phyloP scores from a whole-genome alignment of 768 basidiomycete genomes.

The Ramaria rubella region DNA sequence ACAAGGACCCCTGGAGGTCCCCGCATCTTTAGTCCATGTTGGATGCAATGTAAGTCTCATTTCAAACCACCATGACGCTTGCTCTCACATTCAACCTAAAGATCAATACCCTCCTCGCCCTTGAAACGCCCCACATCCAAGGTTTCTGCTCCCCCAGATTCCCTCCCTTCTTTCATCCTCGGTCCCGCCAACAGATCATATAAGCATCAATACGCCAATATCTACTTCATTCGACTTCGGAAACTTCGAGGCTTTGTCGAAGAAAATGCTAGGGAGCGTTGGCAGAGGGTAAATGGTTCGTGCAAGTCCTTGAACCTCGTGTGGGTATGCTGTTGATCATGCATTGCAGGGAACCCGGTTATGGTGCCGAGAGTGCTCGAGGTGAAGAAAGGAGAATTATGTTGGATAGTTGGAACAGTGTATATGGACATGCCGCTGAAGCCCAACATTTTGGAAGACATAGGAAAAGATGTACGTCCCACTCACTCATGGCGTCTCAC shows the following conservation, averaged over 20 bases:
- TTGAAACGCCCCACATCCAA: slow-evolving; percentile 17
- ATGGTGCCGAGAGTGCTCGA: slow-evolving; percentile 82
- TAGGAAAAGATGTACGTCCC: slow-evolving; percentile 79
- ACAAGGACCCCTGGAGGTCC: background rate
- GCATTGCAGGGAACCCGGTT: slow-evolving; percentile 52
- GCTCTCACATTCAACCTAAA: background rate
- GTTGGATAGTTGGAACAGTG: slow-evolving; percentile 90
- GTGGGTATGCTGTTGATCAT: background rate
- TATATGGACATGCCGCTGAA: slow-evolving; percentile 99
- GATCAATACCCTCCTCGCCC: background rate
- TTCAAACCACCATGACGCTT: background rate
- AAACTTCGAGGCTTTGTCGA: slow-evolving; percentile 43
- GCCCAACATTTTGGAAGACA: slow-evolving; percentile 94
- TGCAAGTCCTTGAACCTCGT: background rate
- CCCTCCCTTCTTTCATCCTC: slow-evolving; percentile 38
- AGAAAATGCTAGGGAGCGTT: slow-evolving; percentile 41
- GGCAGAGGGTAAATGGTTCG: slow-evolving; percentile 42
- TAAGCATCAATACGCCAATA: slow-evolving; percentile 65
- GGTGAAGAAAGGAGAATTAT: slow-evolving; percentile 74
- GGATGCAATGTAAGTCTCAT: background rate
- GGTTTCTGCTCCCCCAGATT: slow-evolving; percentile 23
- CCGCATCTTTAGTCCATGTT: background rate
- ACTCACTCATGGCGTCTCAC: slow-evolving; percentile 1
- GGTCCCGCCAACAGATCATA: slow-evolving; percentile 43
- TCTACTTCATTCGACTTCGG: slow-evolving; percentile 58